Evolutionary conservation across 306 rosid genomes (phyloP), one percentile per base, ranked within the genome.

Genomic region (Spatholobus suberectus): DNA sequence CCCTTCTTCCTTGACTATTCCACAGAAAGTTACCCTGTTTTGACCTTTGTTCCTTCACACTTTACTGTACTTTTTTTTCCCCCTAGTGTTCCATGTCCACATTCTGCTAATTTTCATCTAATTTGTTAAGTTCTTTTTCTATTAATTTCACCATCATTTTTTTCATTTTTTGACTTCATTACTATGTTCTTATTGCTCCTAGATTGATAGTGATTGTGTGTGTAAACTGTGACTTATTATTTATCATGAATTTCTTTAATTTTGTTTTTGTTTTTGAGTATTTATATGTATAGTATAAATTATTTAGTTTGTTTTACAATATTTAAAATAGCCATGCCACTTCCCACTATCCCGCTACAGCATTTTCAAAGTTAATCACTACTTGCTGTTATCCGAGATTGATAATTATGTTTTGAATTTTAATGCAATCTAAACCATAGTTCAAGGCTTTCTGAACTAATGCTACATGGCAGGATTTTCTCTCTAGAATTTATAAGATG

Each of bases 351-450:
- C 65, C 65, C 13, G 3, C 59, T 29, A 29, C 18, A 52, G 11
- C 1, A 0, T 6, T 52, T 52, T 52, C 59, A 18, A 49, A 15
- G 55, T 15, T 49, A 49, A 8, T 8, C 55, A 49, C 55, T 49
- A 15, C 2, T 6, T 49, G 20, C 18, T 2, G 59, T 26, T 18
- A 52, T n/a, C 1, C 20, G 10, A 18, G 11, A 52, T n/a, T 7
- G 59, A 52, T 18, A 18, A n/a, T 1, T n/a, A n/a, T 52, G 21
- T 77, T 73, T 76, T 76, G 55, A 72, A 40, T 62, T 65, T 46
- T 62, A 52, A 77, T 14, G 73, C 67, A 18, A 38, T 57, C 81
- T 46, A 73, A 77, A 52, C 58, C 63, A 63, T 52, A 70, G 44
- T 41, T 62, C 57, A 21, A 8, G 10, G 11, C 20, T 49, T 76